phyloP scores from a whole-genome alignment of 2,329 filamentous ascomycete species.

The Fusarium dlaminii region DNA sequence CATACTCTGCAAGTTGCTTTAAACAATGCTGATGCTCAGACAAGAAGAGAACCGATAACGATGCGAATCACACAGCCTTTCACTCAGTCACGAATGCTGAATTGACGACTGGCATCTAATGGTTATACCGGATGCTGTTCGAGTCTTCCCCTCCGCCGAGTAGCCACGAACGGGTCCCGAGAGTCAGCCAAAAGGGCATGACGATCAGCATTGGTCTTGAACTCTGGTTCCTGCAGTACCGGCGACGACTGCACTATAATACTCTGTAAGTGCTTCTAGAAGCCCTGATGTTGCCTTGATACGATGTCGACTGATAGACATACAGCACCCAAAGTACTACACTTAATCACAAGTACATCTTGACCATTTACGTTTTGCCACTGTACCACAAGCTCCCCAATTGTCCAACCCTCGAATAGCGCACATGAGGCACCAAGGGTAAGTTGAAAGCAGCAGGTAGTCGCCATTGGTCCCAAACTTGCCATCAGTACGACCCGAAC shows the following conservation, averaged over 20 bases:
- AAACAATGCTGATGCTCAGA: rapidly evolving
- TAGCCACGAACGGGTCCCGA: neutral
- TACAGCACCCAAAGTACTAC: neutral
- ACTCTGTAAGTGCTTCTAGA: too few relatives aligned
- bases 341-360: neutral
- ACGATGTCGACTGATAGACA: neutral
- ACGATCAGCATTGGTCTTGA: neutral
- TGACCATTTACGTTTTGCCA: neutral
- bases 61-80: neutral
- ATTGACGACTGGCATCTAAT: neutral
- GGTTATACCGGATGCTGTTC: rapidly evolving
- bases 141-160: rapidly evolving
- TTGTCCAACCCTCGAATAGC: neutral
- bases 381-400: neutral
- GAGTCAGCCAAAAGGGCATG: neutral
- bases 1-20: neutral
- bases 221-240: rapidly evolving
- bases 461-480: neutral
- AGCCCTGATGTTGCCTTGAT: neutral
- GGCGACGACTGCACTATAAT: too few relatives aligned
- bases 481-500: rapidly evolving
- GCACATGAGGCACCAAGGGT: neutral
- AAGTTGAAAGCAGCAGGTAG: neutral
- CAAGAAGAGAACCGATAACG: neutral
- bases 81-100: rapidly evolving